Conservation (phyloP, 306 rosid species). For the Vigna nakashimae region DNA sequence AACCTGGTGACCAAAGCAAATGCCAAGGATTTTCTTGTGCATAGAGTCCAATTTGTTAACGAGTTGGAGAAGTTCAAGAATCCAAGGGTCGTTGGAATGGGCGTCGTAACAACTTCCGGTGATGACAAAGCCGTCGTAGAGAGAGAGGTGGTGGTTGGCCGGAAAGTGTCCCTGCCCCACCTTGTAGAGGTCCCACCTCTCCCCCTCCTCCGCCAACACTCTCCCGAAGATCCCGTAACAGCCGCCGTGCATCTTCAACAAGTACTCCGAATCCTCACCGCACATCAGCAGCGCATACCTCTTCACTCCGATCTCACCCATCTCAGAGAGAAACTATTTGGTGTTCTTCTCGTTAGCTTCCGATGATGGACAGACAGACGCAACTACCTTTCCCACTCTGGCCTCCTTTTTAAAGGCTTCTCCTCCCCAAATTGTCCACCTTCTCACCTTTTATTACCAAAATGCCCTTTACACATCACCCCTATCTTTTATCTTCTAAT, state of each 20-base stretch:
- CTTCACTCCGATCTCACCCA: constrained; percentile 16
- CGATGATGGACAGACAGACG: too few relatives aligned
- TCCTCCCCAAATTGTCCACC: neutral
- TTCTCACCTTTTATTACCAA: neutral
- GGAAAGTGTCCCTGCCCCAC: constrained; percentile 72
- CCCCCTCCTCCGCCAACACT: constrained; percentile 83
- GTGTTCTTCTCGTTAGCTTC: too few relatives aligned
- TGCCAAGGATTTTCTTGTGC: constrained; percentile 76
- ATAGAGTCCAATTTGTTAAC: constrained; percentile 57
- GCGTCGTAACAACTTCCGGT: constrained; percentile 92
- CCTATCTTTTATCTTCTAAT: too few relatives aligned
- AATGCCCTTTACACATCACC: neutral
- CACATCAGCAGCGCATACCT: constrained; percentile 73
- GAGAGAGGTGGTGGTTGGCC: constrained; percentile 43
- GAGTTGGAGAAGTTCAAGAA: constrained; percentile 59
- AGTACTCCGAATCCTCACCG: constrained; percentile 89
- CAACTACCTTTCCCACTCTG: neutral
- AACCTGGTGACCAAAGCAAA: constrained; percentile 96
- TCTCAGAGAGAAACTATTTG: neutral
- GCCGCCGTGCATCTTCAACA: constrained; percentile 76
- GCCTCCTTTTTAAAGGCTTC: neutral
- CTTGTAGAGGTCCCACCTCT: constrained; percentile 71
- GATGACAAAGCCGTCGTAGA: constrained; percentile 76
- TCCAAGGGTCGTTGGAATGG: constrained; percentile 79
- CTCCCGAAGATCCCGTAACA: constrained; percentile 71